Evolutionary conservation across 2,329 filamentous ascomycete genomes (phyloP).

Genomic region (Dactylellina leptospora): DNA sequence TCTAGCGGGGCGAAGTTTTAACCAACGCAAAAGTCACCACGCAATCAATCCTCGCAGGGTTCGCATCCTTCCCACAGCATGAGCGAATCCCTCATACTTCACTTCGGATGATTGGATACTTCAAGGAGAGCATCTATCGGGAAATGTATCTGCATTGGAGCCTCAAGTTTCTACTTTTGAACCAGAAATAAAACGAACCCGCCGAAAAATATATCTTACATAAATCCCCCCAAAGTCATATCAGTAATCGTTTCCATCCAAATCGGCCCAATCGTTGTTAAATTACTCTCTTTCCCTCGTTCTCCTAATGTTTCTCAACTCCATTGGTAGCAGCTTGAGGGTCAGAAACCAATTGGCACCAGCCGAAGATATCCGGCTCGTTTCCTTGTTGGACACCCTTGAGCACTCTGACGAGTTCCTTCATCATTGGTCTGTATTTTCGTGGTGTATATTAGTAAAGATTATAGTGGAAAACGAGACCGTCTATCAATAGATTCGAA

Average conservation of each 20-base stretch:
- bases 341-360: conserved; percentile 67
- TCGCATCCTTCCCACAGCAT: neutral
- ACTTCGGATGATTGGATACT: neutral
- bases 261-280: neutral
- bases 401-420: conserved; percentile 74
- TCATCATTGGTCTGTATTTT: conserved; percentile 60
- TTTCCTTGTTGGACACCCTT: conserved; percentile 88
- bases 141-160: conserved; percentile 21
- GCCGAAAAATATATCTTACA: conserved; percentile 35
- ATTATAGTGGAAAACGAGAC: neutral
- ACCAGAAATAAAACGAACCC: neutral
- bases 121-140: neutral
- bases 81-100: neutral
- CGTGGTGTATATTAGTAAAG: neutral
- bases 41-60: conserved; percentile 9
- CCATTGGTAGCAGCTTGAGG: conserved; percentile 39
- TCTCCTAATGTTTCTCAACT: neutral
- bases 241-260: conserved; percentile 14
- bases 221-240: neutral
- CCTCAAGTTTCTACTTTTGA: conserved; percentile 7
- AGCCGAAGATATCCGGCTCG: conserved; percentile 77
- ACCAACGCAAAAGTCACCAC: conserved; percentile 49
- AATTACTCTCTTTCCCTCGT: no score
- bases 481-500: neutral
- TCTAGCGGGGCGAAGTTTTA: conserved; percentile 19